Evolutionary conservation across 768 basidiomycete genomes (phyloP).

Genomic region (Leccinellum albellum): DNA sequence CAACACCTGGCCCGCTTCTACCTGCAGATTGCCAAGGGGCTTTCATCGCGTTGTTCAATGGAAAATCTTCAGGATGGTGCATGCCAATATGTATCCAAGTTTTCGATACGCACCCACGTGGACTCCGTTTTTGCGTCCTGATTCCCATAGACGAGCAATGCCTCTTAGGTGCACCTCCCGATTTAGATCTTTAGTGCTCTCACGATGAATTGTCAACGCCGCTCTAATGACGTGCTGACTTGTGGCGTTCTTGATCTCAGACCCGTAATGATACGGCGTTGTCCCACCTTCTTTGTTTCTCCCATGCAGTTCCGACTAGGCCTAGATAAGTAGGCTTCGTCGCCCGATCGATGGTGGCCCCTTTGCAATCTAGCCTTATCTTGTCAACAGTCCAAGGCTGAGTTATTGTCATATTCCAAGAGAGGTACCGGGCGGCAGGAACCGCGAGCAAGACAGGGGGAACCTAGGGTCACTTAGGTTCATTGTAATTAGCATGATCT

Average conservation of each 20-base stretch:
- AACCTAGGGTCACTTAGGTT: background rate
- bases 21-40: background rate
- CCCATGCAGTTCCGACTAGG: background rate
- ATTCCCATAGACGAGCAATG: background rate
- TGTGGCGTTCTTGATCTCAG: background rate
- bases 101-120: background rate
- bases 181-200: background rate
- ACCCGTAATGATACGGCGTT: background rate
- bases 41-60: background rate
- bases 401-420: background rate
- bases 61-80: background rate
- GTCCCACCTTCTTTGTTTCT: background rate
- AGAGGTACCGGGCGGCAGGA: background rate
- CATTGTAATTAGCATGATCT: background rate
- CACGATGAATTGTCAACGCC: background rate
- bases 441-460: background rate
- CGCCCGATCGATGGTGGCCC: background rate
- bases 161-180: background rate
- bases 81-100: too few relatives aligned
- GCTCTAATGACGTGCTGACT: background rate
- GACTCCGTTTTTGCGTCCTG: background rate
- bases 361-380: background rate
- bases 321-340: background rate
- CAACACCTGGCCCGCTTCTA: background rate
- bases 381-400: background rate